These are phyloP conservation scores for Pichia manshurica DNA, from an alignment of 805 yeast genomes.

Conservation along the genomic window DNA sequence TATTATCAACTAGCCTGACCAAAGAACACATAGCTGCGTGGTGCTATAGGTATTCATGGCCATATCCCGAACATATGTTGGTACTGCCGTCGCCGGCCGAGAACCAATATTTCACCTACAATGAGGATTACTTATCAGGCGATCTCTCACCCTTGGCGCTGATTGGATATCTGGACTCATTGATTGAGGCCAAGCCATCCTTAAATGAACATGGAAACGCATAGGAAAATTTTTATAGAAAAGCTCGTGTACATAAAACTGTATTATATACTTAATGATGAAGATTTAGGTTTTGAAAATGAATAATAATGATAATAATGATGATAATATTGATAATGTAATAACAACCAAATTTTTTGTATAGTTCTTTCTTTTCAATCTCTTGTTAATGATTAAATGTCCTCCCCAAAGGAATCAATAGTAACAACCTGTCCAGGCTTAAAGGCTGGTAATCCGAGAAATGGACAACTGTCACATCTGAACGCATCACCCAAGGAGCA, in stretches of 20 bases:
- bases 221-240: slow-evolving; percentile 1
- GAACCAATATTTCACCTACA: background rate
- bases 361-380: too few relatives aligned
- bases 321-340: background rate
- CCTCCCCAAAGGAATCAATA: slow-evolving; percentile 71
- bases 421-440: slow-evolving; percentile 92
- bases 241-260: too few relatives aligned
- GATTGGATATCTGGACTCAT: slow-evolving; percentile 1
- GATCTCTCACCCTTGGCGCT: slow-evolving; percentile 4
- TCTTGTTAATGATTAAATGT: slow-evolving; percentile 39
- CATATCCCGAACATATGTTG: slow-evolving; percentile 9
- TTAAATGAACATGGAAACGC: background rate
- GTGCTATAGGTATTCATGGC: slow-evolving; percentile 18
- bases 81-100: background rate
- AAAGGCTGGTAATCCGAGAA: slow-evolving; percentile 94
- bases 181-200: background rate
- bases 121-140: slow-evolving; percentile 1
- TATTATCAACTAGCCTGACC: background rate
- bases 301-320: background rate
- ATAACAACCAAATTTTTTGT: too few relatives aligned
- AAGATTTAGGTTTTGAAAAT: background rate
- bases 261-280: background rate
- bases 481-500: slow-evolving; percentile 98
- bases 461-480: slow-evolving; percentile 98
- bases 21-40: slow-evolving; percentile 1